Percentiles rank a stretch among this genome's conserved stretches.
These are phyloP conservation scores for Fusarium protoensiforme DNA, from an alignment of 2,329 filamentous ascomycete species.

Conservation along the genomic window DNA sequence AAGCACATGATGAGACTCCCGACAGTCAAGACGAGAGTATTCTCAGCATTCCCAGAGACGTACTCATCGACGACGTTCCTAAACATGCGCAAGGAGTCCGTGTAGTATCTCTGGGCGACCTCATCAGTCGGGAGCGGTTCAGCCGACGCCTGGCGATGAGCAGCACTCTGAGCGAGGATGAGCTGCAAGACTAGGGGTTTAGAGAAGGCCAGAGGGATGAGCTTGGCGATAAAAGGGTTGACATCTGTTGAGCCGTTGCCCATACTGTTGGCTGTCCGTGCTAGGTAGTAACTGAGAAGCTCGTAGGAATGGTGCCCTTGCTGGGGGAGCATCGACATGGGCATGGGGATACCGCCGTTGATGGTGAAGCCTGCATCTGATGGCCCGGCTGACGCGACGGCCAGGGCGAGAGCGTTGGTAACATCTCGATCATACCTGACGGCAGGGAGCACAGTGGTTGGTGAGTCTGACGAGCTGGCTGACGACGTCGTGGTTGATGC, in stretches of 20 bases:
- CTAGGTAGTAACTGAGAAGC: constrained; percentile 57
- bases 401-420: constrained; percentile 37
- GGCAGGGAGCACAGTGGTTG: constrained; percentile 3
- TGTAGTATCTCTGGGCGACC: constrained; percentile 51
- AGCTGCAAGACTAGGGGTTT: constrained; percentile 58
- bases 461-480: constrained; percentile 29
- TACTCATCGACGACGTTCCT: constrained; percentile 49
- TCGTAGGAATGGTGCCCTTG: constrained; percentile 53
- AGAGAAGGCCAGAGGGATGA: constrained; percentile 58
- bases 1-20: constrained; percentile 59
- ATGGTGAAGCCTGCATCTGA: constrained; percentile 12
- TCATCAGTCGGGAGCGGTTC: constrained; percentile 41
- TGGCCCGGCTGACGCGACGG: constrained; percentile 8
- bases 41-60: constrained; percentile 47
- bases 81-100: constrained; percentile 50
- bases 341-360: constrained; percentile 36
- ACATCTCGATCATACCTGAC: constrained; percentile 28
- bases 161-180: constrained; percentile 57
- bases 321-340: constrained; percentile 45
- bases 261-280: constrained; percentile 58
- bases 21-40: constrained; percentile 53
- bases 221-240: constrained; percentile 58
- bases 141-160: constrained; percentile 50
- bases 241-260: constrained; percentile 58
- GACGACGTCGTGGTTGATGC: constrained; percentile 33